Percentiles rank a stretch among this genome's conserved stretches.
Evolutionary conservation across 257 asterid genomes (phyloP).

Genomic region (Agastache rugosa): DNA sequence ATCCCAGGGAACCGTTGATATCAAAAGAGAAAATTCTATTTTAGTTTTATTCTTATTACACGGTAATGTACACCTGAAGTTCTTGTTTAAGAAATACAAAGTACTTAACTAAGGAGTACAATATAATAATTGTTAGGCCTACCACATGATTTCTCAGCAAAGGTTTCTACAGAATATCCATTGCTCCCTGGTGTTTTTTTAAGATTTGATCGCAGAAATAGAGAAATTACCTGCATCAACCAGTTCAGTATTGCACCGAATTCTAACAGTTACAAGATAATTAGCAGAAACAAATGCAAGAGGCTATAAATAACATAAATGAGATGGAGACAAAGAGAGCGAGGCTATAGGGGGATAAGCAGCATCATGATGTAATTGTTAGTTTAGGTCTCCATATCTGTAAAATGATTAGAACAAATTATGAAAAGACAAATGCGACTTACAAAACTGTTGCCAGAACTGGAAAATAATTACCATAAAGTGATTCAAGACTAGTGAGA

Average conservation of each 20-base stretch:
- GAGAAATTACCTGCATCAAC: conserved; percentile 80
- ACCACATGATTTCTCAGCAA: conserved; percentile 62
- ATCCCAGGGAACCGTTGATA: conserved; percentile 21
- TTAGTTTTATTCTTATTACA: background rate
- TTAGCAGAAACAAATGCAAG: conserved; percentile 31
- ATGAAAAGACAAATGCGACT: background rate
- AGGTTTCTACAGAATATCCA: conserved; percentile 53
- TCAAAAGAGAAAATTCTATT: conserved; percentile 2
- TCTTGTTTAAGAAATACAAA: conserved; percentile 27
- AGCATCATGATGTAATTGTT: conserved; percentile 9
- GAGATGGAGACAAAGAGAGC: background rate
- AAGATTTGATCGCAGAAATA: conserved; percentile 71
- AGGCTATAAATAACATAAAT: conserved; percentile 11
- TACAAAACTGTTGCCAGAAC: background rate
- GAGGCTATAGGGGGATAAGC: background rate
- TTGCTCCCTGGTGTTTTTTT: conserved; percentile 45
- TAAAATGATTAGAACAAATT: conserved; percentile 4
- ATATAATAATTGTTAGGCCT: conserved; percentile 43
- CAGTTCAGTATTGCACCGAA: conserved; percentile 31
- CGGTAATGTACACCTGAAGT: background rate
- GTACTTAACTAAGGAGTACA: conserved; percentile 19
- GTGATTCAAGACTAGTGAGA: background rate
- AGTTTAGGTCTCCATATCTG: conserved; percentile 24
- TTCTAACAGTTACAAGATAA: conserved; percentile 21
- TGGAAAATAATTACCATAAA: background rate